Evolutionary conservation across 2,329 filamentous ascomycete species (phyloP).

Genomic region (Trichoderma asperellum): DNA sequence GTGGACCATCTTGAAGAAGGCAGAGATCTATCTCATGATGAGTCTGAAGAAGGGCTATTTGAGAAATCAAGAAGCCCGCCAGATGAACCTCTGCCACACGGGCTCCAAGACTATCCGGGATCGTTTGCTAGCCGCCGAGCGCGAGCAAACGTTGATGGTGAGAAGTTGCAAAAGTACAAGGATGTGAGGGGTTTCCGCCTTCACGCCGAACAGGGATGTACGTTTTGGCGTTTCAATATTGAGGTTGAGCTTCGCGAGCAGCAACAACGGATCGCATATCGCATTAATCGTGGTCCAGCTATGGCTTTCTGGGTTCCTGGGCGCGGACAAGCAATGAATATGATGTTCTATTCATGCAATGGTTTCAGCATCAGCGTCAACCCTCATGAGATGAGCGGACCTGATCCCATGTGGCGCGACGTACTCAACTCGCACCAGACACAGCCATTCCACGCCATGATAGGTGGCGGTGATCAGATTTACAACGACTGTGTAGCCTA

Average conservation of each 20-base stretch:
- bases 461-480: conserved; percentile 95
- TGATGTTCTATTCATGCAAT: conserved; percentile 98
- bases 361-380: conserved; percentile 86
- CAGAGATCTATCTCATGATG: conserved; percentile 76
- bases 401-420: conserved; percentile 96
- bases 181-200: conserved; percentile 82
- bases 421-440: conserved; percentile 91
- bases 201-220: conserved; percentile 82
- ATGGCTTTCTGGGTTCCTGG: conserved; percentile 95
- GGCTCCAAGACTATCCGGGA: conserved; percentile 53
- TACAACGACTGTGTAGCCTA: conserved; percentile 88
- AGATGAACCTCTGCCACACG: conserved; percentile 49
- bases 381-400: conserved; percentile 80
- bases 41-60: conserved; percentile 82
- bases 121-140: conserved; percentile 59
- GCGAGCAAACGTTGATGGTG: conserved; percentile 69
- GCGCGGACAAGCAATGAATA: conserved; percentile 85
- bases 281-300: conserved; percentile 88
- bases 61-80: conserved; percentile 65
- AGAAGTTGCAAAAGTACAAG: conserved; percentile 78
- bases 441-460: conserved; percentile 95
- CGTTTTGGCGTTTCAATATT: conserved; percentile 97
- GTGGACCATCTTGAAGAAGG: conserved; percentile 83
- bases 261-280: conserved; percentile 89
- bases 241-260: conserved; percentile 81